Base-by-base conservation (phyloP, 495 filamentous ascomycete genomes). In the Oleoguttula mirabilis region DNA sequence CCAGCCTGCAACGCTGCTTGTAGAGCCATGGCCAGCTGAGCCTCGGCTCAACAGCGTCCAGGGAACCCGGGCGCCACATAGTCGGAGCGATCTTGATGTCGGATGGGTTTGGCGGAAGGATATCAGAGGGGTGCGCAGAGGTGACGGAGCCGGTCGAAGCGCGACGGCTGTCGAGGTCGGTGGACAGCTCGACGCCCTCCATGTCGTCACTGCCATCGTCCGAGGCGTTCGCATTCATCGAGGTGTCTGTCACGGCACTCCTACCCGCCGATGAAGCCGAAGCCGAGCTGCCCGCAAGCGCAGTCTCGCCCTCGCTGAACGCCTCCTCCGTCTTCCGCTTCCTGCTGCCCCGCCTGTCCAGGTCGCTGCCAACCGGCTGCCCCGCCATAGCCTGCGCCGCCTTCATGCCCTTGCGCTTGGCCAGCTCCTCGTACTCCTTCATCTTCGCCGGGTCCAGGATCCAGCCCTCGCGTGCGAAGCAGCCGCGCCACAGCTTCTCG, bases 11-110 rank as follows among this genome's bases (percentile, higher is more conserved):
- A 33, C 88, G 76, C 64, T 94, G 84, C 45, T 84, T 88, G 60
- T 90, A 98, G 2, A 96, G 68, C 55, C 92, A 80, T 32, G 81
- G 77, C 79, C 82, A 90, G 54, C 82, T 85, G 24, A 90, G 55
- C 45, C 71, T 73, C 35, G 70, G 72, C 25, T 65, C 64, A n/a
- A n/a, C n/a, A 8, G 32, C 7, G 21, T 39, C 36, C 21, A 25
- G 11, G 10, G 36, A 10, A 14, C 4, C n/a, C 7, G 31, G 22
- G 14, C n/a, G 24, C 7, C 36, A 31, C 24, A 21, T 32, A 12
- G 36, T 6, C 24, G 36, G 36, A 21, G 15, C 21, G 16, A 39
- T n/a, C 5, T 21, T 7, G 11, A 25, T 6, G 10, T 20, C 36
- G 32, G 6, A 10, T 6, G 12, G 7, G 32, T 21, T 35, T 8